Base-by-base conservation (phyloP, 352 stramenopile species). In the Phytophthora cajani region DNA sequence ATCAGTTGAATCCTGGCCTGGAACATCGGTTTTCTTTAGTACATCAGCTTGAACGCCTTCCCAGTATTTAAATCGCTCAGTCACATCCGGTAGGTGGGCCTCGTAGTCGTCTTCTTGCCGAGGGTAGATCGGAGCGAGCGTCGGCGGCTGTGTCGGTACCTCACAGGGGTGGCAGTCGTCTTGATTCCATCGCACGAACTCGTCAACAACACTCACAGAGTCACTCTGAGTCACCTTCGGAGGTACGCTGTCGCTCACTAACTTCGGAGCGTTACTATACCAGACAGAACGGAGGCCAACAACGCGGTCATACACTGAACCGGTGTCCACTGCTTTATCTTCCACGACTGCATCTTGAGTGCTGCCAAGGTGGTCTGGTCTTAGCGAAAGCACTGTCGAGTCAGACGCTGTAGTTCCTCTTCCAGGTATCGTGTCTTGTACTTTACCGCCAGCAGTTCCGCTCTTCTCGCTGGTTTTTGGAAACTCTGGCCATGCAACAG, bases 111-210 rank as follows among this genome's bases (percentile, higher is more conserved):
- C 44, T 25, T 51, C 42, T 4, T 23, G 21, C 12, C 16, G 40
- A 14, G 64, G 64, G 50, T 61, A 52, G n/a, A 50, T 19, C 14
- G 64, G 64, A 46, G 36, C 17, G 36, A 67, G 27, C 47, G 50
- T 67, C 32, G 56, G 57, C 19, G 55, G 63, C 8, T 49, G 33
- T 17, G 64, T 71, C 19, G 64, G 64, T 3, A 72, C 49, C 7
- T 67, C 64, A 23, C 64, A 67, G 23, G 58, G 58, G 59, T 67
- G 5, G 11, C 64, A 72, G 1, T 67, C 58, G 16, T 58, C 58
- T 38, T 58, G 64, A 17, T 67, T 32, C 64, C 58, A 67, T 12
- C 50, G 50, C 12, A 67, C 64, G 9, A n/a, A 21, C 17, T 44
- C 58, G n/a, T 64, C 58, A 23, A 21, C 21, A 21, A 49, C 42